Base-by-base conservation (phyloP, 495 filamentous ascomycete genomes). In the Hypomontagnella submonticulosa region DNA sequence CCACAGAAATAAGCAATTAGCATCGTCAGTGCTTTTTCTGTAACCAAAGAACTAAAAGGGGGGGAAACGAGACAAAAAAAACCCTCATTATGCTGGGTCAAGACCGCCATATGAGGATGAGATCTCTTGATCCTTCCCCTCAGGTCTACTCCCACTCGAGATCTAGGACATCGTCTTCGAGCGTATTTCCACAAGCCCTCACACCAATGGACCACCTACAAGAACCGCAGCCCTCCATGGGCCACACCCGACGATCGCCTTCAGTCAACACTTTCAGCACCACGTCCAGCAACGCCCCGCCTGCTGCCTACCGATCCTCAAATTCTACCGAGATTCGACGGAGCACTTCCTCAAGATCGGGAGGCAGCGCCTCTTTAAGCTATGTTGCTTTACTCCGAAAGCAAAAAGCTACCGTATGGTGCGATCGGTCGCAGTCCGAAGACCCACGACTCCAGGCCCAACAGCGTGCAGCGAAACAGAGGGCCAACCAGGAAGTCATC, bases 371-470 rank as follows among this genome's bases (percentile, higher is more conserved):
- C 13, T 84, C 90, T 4, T 81, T 87, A 27, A 87, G 90, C 64
- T 99, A 99, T 76, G 95, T 99, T 18, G 94, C 95, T 11, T 81
- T 97, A 8, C 89, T 99, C 80, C 86, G 95, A 46, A 92, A 92
- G 68, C 95, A 99, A 72, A 99, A 98, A 73, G 95, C 92, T 27
- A 99, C 95, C 0, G 95, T 99, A 6, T 99, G 95, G 95, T 97
- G 94, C 76, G 96, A 98, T 67, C 92, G 93, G 52, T 85, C 93
- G 11, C 95, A 99, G 70, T 86, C 89, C 49, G 92, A 98, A 76
- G 96, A 99, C 77, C 91, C 96, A 8, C 84, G 92, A 18, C 73
- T 96, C 54, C 75, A 89, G 4, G 92, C 91, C 19, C 86, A 90
- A 68, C 91, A 96, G 69, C 83, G 89, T 57, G 87, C 86, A 2